A percentile compares a stretch with the other conserved stretches of the same genome.
phyloP scores from a whole-genome alignment of 768 basidiomycete species.

The Leccinum obscurum region DNA sequence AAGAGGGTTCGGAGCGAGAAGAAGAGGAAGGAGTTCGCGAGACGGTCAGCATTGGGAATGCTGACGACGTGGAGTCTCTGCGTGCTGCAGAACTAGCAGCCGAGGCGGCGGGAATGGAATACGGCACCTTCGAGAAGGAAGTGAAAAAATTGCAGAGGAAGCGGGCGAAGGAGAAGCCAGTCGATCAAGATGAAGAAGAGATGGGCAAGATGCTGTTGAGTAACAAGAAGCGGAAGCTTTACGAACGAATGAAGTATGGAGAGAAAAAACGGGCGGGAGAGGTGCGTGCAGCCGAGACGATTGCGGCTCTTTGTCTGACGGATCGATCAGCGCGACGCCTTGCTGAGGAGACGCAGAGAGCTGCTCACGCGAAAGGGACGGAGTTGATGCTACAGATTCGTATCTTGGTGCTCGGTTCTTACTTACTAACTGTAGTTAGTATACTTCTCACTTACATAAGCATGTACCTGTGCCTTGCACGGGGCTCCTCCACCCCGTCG shows the following conservation, averaged over 20 bases:
- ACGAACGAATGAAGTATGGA: slow-evolving; percentile 90
- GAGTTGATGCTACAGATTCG: not conserved
- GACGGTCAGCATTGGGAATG: slow-evolving; percentile 33
- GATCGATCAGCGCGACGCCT: slow-evolving; percentile 50
- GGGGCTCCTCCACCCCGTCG: not conserved
- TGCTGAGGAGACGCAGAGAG: slow-evolving; percentile 58
- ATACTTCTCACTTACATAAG: not conserved
- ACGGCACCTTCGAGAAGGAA: slow-evolving; percentile 73
- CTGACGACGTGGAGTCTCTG: slow-evolving; percentile 63
- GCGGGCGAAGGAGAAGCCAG: slow-evolving; percentile 34
- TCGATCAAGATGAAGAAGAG: slow-evolving; percentile 59
- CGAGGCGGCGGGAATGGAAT: slow-evolving; percentile 84
- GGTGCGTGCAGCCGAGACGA: slow-evolving; percentile 48
- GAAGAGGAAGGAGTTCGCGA: slow-evolving; percentile 30
- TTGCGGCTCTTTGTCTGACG: slow-evolving; percentile 10
- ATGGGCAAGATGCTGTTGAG: slow-evolving; percentile 99
- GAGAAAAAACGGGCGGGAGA: slow-evolving; percentile 74
- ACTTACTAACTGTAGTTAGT: not conserved
- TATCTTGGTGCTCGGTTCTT: not conserved
- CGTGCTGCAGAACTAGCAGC: slow-evolving; percentile 91
- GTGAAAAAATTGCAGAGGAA: slow-evolving; percentile 60
- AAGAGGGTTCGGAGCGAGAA: slow-evolving; percentile 19
- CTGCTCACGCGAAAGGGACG: slow-evolving; percentile 46
- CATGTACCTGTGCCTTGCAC: not conserved
- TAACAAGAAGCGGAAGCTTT: slow-evolving; percentile 90